phyloP scores from a whole-genome alignment of 768 basidiomycete genomes.

The Leucogyrophana mollusca region DNA sequence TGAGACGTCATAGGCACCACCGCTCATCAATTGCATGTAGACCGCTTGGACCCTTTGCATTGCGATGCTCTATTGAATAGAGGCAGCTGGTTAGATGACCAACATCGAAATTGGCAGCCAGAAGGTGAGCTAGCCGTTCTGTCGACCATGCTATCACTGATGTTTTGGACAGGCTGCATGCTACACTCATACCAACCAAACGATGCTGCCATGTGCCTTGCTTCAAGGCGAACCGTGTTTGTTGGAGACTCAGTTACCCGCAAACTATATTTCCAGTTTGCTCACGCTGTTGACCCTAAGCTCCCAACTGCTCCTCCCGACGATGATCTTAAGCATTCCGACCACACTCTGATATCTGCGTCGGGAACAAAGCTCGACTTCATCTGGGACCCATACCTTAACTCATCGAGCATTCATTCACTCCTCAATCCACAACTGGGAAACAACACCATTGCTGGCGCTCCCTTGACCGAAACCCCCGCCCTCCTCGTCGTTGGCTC shows the following conservation, averaged over 20 bases:
- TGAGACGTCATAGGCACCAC: background rate
- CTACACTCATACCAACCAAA: slow-evolving; percentile 58
- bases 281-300: slow-evolving; percentile 55
- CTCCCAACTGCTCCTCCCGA: slow-evolving; percentile 52
- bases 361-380: slow-evolving; percentile 55
- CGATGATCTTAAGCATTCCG: slow-evolving; percentile 66
- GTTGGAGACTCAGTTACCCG: slow-evolving; percentile 85
- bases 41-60: slow-evolving; percentile 68
- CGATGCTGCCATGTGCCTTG: slow-evolving; percentile 55
- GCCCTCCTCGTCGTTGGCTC: slow-evolving; percentile 80
- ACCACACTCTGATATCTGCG: slow-evolving; percentile 50
- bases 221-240: slow-evolving; percentile 65
- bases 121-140: slow-evolving; percentile 48
- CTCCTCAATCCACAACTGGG: slow-evolving; percentile 32
- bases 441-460: slow-evolving; percentile 1
- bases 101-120: slow-evolving; percentile 80
- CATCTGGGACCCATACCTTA: slow-evolving; percentile 88
- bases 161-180: slow-evolving; percentile 68
- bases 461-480: slow-evolving; percentile 32
- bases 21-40: slow-evolving; percentile 35
- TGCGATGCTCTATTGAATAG: slow-evolving; percentile 68
- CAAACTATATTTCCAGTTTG: slow-evolving; percentile 74
- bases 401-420: slow-evolving; percentile 53
- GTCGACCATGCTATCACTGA: slow-evolving; percentile 7
- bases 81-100: slow-evolving; percentile 77